These are phyloP conservation scores for Ochetophila trinervis DNA, from an alignment of 306 rosid species.

Conservation along the genomic window DNA sequence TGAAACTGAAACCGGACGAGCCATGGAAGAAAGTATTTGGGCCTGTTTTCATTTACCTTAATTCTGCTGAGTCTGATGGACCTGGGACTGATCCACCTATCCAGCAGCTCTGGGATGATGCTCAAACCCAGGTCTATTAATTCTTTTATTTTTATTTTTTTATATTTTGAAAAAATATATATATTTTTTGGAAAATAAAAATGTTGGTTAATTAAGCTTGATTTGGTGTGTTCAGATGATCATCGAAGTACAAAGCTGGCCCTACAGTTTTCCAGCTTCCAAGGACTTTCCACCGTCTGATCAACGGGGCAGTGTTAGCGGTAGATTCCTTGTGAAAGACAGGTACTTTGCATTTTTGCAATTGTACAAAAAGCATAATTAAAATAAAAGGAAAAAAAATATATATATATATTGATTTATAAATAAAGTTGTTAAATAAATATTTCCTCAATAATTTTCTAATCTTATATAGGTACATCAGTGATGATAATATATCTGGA, in stretches of 20 bases:
- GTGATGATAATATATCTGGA: constrained; percentile 11
- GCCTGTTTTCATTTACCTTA: constrained; percentile 39
- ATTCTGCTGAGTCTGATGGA: constrained; percentile 5
- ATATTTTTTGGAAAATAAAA: no score
- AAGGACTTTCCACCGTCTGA: constrained; percentile 31
- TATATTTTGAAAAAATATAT: background rate
- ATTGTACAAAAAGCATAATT: no score
- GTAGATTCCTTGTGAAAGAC: constrained; percentile 31
- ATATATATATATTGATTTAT: no score
- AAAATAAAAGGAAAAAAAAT: no score
- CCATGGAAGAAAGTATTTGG: constrained; percentile 53
- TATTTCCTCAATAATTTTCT: background rate
- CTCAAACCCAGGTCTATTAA: constrained; percentile 31
- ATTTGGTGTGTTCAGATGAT: constrained; percentile 24
- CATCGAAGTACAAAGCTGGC: constrained; percentile 39
- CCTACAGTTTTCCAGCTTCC: constrained; percentile 38
- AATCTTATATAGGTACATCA: constrained; percentile 15
- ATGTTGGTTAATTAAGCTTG: no score
- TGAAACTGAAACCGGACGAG: constrained; percentile 34
- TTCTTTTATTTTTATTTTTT: background rate
- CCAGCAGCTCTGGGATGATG: constrained; percentile 40
- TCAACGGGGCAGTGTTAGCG: constrained; percentile 29
- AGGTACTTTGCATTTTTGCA: constrained; percentile 15
- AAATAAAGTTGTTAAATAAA: background rate
- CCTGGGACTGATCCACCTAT: constrained; percentile 14